Conservation (phyloP, 2,329 filamentous ascomycete genomes). For the Diplodia mutila region DNA sequence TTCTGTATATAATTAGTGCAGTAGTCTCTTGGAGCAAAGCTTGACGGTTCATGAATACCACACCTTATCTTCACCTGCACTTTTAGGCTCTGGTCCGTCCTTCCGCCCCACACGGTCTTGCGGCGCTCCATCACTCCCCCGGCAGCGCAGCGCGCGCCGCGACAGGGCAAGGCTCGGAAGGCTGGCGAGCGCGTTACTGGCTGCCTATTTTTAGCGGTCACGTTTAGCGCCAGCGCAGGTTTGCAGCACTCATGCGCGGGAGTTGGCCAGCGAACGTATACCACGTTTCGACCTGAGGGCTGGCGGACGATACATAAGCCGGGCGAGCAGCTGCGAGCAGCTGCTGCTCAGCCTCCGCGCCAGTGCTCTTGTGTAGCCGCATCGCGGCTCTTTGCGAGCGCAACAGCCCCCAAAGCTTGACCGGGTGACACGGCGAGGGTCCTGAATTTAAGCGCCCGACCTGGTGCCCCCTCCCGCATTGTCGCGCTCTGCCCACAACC, state of each 20-base stretch:
- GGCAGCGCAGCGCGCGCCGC: not conserved
- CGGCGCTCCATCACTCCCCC: not conserved
- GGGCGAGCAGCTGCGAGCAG: not conserved
- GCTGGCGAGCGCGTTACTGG: not conserved
- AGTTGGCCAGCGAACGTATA: not conserved
- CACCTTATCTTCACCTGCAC: conserved; percentile 7
- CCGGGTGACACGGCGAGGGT: conserved; percentile 7
- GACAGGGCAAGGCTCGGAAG: not conserved
- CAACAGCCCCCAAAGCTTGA: conserved; percentile 21
- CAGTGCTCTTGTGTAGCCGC: conserved; percentile 12
- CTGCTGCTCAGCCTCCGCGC: conserved; percentile 4
- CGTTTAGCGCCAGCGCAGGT: conserved; percentile 7
- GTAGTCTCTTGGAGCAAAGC: conserved; percentile 6
- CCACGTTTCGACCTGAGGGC: not conserved
- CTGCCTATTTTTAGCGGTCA: conserved; percentile 19
- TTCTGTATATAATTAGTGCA: conserved; percentile 13
- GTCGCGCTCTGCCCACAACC: not conserved
- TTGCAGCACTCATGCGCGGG: not conserved
- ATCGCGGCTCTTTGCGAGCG: conserved; percentile 15
- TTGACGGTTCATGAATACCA: not conserved
- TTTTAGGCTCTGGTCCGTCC: conserved; percentile 11
- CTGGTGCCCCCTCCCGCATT: conserved; percentile 13
- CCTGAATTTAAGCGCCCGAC: conserved; percentile 23
- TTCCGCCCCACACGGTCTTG: not conserved
- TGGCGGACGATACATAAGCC: not conserved